phyloP scores from a whole-genome alignment of 768 basidiomycete species.

The Podaxis sp. region DNA sequence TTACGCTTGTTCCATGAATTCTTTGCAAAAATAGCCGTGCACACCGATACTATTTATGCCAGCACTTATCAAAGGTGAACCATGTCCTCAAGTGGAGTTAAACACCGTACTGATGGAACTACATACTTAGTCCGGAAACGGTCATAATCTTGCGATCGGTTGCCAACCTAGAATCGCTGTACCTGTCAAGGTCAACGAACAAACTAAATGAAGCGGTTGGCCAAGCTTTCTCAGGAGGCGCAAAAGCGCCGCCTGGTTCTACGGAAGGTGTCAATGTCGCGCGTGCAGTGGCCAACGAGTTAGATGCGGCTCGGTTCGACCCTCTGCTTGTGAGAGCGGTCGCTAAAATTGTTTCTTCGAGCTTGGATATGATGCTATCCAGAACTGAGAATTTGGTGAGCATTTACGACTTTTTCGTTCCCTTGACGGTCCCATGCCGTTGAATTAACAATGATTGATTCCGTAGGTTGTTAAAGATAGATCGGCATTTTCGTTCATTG shows the following conservation, averaged over 20 bases:
- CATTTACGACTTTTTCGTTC: conserved; percentile 5
- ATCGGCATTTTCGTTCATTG: conserved; percentile 70
- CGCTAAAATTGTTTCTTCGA: conserved; percentile 67
- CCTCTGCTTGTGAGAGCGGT: conserved; percentile 81
- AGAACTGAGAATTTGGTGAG: conserved; percentile 72
- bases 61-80: conserved; percentile 78
- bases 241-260: conserved; percentile 67
- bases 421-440: background rate
- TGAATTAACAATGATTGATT: conserved; percentile 9
- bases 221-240: conserved; percentile 72
- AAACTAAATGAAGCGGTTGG: conserved; percentile 83
- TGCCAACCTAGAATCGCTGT: conserved; percentile 82
- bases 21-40: conserved; percentile 92
- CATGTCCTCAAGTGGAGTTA: conserved; percentile 12
- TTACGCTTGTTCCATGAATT: conserved; percentile 95
- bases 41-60: conserved; percentile 92
- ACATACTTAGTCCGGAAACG: conserved; percentile 76
- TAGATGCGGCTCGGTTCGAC: conserved; percentile 92
- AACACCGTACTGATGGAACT: background rate
- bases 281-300: conserved; percentile 81
- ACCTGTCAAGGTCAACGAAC: conserved; percentile 80
- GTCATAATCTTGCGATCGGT: conserved; percentile 83
- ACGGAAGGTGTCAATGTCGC: conserved; percentile 78
- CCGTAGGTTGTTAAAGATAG: conserved; percentile 74
- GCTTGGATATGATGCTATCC: conserved; percentile 66